Evolutionary conservation across 768 basidiomycete genomes (phyloP).

Genomic region (Lactarius hengduanensis): DNA sequence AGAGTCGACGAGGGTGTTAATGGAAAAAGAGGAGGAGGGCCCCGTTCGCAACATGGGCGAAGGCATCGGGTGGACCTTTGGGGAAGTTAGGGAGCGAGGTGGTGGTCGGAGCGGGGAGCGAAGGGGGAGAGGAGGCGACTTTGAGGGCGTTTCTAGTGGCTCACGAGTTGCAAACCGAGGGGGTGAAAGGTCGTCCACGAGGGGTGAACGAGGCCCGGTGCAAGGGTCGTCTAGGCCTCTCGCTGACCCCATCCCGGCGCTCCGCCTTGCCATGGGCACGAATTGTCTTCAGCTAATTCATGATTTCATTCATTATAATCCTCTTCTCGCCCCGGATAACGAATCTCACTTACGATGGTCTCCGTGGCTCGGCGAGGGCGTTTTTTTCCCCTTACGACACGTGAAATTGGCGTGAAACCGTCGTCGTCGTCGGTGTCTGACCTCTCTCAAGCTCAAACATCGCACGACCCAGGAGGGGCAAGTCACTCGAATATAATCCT

Average conservation of each 20-base stretch:
- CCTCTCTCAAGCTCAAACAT: no score
- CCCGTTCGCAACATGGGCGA: conserved; percentile 30
- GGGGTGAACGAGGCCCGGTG: conserved; percentile 37
- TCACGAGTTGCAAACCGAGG: conserved; percentile 24
- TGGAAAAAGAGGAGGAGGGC: conserved; percentile 34
- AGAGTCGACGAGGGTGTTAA: conserved; percentile 25
- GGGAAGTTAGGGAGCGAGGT: conserved; percentile 22
- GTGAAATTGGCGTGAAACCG: neutral
- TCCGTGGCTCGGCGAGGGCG: neutral
- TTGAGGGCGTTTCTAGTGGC: conserved; percentile 19
- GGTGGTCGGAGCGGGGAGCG: conserved; percentile 36
- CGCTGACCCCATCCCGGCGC: conserved; percentile 11
- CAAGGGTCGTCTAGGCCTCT: conserved; percentile 21
- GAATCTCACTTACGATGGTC: neutral
- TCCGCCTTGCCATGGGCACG: conserved; percentile 13
- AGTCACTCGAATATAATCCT: neutral
- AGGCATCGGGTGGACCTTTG: conserved; percentile 29
- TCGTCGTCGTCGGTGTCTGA: neutral
- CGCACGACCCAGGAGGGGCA: neutral
- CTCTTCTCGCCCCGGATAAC: neutral
- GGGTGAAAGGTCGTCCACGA: conserved; percentile 34
- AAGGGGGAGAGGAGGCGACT: conserved; percentile 33
- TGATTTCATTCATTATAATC: neutral
- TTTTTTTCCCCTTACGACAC: neutral
- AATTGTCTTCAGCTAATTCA: neutral